These are phyloP conservation scores for Casuarina equisetifolia DNA, from an alignment of 306 rosid genomes.

Conservation along the genomic window DNA sequence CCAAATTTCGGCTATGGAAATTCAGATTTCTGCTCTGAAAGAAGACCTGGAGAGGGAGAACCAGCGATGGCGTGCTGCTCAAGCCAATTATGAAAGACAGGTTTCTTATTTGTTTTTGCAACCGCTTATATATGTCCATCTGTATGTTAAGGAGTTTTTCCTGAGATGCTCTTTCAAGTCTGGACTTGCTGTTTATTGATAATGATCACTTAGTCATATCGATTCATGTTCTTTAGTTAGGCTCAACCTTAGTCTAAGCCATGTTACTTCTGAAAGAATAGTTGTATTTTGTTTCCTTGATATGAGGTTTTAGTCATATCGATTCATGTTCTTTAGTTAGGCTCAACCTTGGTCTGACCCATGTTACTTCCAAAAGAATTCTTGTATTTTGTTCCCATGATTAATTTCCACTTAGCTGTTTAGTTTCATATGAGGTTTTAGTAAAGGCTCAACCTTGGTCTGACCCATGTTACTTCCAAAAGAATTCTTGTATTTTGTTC, in stretches of 20 bases:
- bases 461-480: too few species aligned
- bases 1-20: slow-evolving; percentile 63
- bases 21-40: slow-evolving; percentile 64
- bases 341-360: too few species aligned
- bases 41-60: slow-evolving; percentile 74
- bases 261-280: too few species aligned
- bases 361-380: too few species aligned
- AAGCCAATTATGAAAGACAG: slow-evolving; percentile 95
- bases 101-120: slow-evolving; percentile 25
- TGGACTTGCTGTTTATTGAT: not conserved
- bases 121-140: not conserved
- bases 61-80: slow-evolving; percentile 79
- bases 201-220: not conserved
- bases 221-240: not conserved
- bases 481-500: not conserved
- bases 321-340: too few species aligned
- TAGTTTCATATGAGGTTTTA: not conserved
- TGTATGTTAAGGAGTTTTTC: not conserved
- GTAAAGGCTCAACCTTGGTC: too few species aligned
- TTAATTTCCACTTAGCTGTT: not conserved
- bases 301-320: too few species aligned
- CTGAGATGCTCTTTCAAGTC: not conserved
- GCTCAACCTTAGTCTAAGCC: too few species aligned
- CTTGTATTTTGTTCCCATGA: not conserved
- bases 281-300: too few species aligned